Conservation (phyloP, 2,329 filamentous ascomycete genomes). For the Colletotrichum spaethianum region DNA sequence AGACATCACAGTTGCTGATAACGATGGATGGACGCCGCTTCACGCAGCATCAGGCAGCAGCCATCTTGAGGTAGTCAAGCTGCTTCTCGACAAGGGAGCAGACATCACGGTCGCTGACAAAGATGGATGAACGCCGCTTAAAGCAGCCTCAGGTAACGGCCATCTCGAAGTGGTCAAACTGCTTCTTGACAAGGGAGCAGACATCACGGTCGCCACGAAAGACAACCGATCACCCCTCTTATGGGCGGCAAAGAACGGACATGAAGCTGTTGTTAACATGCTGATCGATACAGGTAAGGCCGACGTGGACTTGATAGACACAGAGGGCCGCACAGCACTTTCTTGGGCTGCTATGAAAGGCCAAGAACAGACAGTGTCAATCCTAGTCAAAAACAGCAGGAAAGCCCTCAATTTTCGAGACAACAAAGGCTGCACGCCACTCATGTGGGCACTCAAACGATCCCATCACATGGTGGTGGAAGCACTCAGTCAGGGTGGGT, state of each 20-base stretch:
- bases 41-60: too few species aligned
- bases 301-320: neutral
- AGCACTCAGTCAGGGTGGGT: neutral
- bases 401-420: neutral
- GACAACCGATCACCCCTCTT: neutral
- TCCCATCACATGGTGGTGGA: neutral
- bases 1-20: too few species aligned
- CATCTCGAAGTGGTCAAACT: too few species aligned
- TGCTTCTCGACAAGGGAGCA: too few species aligned
- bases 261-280: neutral
- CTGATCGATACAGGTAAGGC: neutral
- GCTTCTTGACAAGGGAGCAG: too few species aligned
- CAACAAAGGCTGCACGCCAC: neutral
- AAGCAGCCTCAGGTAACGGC: too few species aligned
- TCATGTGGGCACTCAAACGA: neutral
- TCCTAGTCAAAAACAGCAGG: neutral
- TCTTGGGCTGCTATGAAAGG: neutral
- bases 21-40: too few species aligned
- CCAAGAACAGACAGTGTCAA: neutral
- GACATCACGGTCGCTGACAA: too few species aligned
- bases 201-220: too few species aligned
- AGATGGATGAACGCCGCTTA: too few species aligned
- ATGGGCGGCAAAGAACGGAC: neutral
- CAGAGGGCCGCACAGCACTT: neutral
- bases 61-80: too few species aligned